Evolutionary conservation across 768 basidiomycete genomes (phyloP).

Genomic region (Amanita polypyramis): DNA sequence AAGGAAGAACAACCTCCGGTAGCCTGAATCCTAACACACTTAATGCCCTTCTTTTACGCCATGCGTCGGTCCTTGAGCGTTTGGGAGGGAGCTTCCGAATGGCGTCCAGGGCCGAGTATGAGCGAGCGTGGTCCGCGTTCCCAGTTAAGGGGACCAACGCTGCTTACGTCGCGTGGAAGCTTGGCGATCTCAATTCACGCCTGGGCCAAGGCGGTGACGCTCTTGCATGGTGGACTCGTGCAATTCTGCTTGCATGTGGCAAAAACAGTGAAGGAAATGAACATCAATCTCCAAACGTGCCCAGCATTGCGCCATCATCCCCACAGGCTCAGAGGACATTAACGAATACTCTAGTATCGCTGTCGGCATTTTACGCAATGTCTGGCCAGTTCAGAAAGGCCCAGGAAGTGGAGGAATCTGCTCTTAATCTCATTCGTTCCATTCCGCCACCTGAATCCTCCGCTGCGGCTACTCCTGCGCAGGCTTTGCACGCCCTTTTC

Average conservation of each 20-base stretch:
- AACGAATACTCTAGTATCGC: slow-evolving; percentile 51
- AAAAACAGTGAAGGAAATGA: slow-evolving; percentile 7
- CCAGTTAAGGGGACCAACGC: slow-evolving; percentile 29
- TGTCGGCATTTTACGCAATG: slow-evolving; percentile 61
- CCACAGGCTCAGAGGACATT: slow-evolving; percentile 56
- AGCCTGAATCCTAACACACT: slow-evolving; percentile 41
- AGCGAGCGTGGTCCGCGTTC: slow-evolving; percentile 44
- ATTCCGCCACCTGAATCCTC: slow-evolving; percentile 36
- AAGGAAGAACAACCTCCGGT: slow-evolving; percentile 25
- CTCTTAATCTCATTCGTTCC: slow-evolving; percentile 44
- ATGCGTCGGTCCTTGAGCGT: slow-evolving; percentile 48
- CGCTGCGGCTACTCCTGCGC: slow-evolving; percentile 37
- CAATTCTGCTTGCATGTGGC: slow-evolving; percentile 37
- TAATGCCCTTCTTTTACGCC: slow-evolving; percentile 41
- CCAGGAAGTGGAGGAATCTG: slow-evolving; percentile 40
- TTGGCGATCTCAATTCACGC: slow-evolving; percentile 55
- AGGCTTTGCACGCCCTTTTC: slow-evolving; percentile 53
- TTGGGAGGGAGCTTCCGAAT: slow-evolving; percentile 41
- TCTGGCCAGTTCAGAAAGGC: slow-evolving; percentile 47
- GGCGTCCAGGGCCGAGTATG: slow-evolving; percentile 48
- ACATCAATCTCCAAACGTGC: slow-evolving; percentile 14
- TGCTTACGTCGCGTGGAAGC: slow-evolving; percentile 49
- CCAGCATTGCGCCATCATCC: slow-evolving; percentile 35
- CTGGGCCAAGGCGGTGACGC: slow-evolving; percentile 45
- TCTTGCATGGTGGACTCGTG: slow-evolving; percentile 57